Evolutionary conservation across 768 basidiomycete species (phyloP).

Genomic region (Leccinum longicurvipes): DNA sequence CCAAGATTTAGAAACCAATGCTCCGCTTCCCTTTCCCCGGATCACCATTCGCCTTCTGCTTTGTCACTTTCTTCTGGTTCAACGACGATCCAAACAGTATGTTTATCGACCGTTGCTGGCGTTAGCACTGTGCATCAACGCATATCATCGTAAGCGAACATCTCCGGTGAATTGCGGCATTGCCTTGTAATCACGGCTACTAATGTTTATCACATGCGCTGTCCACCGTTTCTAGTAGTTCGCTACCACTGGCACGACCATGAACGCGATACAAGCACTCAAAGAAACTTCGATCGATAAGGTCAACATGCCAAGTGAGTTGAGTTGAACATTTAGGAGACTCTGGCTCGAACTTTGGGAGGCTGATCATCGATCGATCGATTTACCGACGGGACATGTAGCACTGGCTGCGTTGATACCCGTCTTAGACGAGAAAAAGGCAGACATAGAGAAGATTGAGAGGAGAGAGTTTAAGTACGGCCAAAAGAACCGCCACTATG

Average conservation of each 20-base stretch:
- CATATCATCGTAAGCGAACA: neutral
- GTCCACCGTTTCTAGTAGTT: neutral
- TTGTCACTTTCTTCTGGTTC: neutral
- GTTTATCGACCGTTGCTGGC: neutral
- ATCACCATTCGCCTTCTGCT: neutral
- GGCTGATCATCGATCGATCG: slow-evolving; percentile 6
- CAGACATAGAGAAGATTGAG: slow-evolving; percentile 45
- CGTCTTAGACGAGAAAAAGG: slow-evolving; percentile 45
- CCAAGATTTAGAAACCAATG: neutral
- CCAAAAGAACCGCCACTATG: slow-evolving; percentile 38
- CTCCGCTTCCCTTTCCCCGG: neutral
- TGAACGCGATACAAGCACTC: slow-evolving; percentile 37
- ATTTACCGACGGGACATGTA: slow-evolving; percentile 18
- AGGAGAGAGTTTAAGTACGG: slow-evolving; percentile 59
- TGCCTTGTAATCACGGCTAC: neutral
- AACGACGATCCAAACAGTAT: too few species aligned
- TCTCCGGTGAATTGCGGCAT: neutral
- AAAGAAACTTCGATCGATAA: slow-evolving; percentile 29
- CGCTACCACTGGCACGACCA: slow-evolving; percentile 13
- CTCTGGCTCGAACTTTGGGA: neutral
- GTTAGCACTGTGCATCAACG: neutral
- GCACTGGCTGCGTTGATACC: slow-evolving; percentile 49
- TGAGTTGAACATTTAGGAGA: slow-evolving; percentile 16
- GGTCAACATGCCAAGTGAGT: slow-evolving; percentile 36
- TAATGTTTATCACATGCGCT: neutral